Evolutionary conservation across 2,329 filamentous ascomycete species (phyloP), one percentile per base, ranked within the genome.

Genomic region (Clarireedia monteithiana): DNA sequence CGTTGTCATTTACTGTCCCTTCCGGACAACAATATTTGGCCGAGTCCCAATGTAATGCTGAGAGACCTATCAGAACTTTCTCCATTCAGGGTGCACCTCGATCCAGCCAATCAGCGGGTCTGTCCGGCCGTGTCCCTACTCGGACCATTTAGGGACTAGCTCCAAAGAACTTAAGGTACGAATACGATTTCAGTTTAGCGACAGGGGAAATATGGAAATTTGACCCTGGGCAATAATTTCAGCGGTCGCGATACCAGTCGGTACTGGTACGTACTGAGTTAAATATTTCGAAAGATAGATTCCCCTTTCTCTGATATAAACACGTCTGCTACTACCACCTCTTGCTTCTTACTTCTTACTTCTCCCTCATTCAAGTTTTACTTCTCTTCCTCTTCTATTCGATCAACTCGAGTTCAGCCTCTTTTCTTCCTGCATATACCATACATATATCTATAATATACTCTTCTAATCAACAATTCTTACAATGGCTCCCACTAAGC

Each of bases 341-440:
- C 42, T 48, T 26, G 34, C 12, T 14, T 52, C 23, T 46, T 20
- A 20, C 20, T 36, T 40, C 42, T 48, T 26, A 42, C 12, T 14
- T 52, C 23, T 46, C 23, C 52, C 40, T 48, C 24, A 34, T 42
- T 55, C 44, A 26, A 50, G 36, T 46, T 51, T 40, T 20, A 23
- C 20, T 45, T 20, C n/a, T 20, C 20, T 46, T 23, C 23, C 40
- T 45, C 10, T 30, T 55, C 10, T 10, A 30, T 48, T 58, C 48
- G 45, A 58, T 59, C 55, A 59, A 58, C 55, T 58, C 56, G 48
- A 55, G 55, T 24, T 15, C 38, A 12, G 17, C 45, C 39, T 55
- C 36, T 45, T 53, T 23, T 27, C 44, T 39, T 36, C 48, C 48
- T n/a, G 5, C 30, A n/a, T 20, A 20, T 20, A 20, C 20, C 20